A percentile compares a stretch with the other conserved stretches of the same genome.
Conservation (phyloP, 2,329 filamentous ascomycete species). For the Pyrenophora teres region DNA sequence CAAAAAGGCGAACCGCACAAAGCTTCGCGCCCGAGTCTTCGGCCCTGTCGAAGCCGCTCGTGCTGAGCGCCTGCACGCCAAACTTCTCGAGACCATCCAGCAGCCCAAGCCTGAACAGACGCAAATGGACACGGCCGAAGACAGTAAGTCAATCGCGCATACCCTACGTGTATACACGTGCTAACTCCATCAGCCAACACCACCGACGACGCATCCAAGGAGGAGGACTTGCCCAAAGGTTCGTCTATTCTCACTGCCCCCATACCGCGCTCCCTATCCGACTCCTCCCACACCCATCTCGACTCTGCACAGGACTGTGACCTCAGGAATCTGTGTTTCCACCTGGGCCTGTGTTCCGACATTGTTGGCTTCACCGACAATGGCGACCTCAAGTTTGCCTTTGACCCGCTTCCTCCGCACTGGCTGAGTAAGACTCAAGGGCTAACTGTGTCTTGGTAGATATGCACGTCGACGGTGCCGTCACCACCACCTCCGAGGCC, state of each 20-base stretch:
- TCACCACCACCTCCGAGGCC: slow-evolving; percentile 12
- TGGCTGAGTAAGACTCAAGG: slow-evolving; percentile 38
- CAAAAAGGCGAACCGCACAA: slow-evolving; percentile 81
- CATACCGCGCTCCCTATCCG: slow-evolving; percentile 34
- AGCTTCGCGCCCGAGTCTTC: slow-evolving; percentile 80
- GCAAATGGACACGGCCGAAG: slow-evolving; percentile 55
- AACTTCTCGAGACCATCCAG: slow-evolving; percentile 78
- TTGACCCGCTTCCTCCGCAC: slow-evolving; percentile 43
- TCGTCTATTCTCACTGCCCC: slow-evolving; percentile 38
- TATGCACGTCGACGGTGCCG: slow-evolving; percentile 48
- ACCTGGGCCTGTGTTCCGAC: slow-evolving; percentile 48
- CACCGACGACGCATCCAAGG: slow-evolving; percentile 24
- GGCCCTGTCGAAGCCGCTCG: slow-evolving; percentile 80
- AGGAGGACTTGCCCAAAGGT: slow-evolving; percentile 40
- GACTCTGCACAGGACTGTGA: slow-evolving; percentile 21
- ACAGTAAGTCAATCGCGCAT: slow-evolving; percentile 29
- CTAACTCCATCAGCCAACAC: slow-evolving; percentile 16
- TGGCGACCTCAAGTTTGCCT: slow-evolving; percentile 44
- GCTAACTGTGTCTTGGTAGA: slow-evolving; percentile 43
- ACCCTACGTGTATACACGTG: neutral
- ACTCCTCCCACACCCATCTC: slow-evolving; percentile 11
- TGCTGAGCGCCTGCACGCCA: slow-evolving; percentile 81
- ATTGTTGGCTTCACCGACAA: slow-evolving; percentile 45
- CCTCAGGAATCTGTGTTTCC: slow-evolving; percentile 44
- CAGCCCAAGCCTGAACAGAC: slow-evolving; percentile 68